Evolutionary conservation across 257 asterid genomes (phyloP), one percentile per base, ranked within the genome.

Genomic region (Penstemon barbatus): DNA sequence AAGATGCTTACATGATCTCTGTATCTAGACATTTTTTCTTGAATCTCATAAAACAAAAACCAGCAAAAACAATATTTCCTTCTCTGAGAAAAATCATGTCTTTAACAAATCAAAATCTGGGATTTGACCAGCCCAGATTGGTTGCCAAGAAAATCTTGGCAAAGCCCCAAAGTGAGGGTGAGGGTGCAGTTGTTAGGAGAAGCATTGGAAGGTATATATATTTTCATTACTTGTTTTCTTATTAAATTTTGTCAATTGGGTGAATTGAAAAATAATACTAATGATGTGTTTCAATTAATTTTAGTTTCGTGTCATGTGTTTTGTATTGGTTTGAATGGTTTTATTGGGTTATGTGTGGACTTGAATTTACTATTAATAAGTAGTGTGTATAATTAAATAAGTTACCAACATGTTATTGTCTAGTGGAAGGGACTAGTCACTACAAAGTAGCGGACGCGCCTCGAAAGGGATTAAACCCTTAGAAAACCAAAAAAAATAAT

Each of bases 121-220:
- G 78, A 68, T 86, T 87, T 71, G 66, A 79, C 53, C 82, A 66
- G 37, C 95, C 97, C 5, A 88, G 97, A 79, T 76, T 87, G 80
- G 91, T 88, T 5, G 83, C 71, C 44, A 88, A 81, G 80, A 84
- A 83, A 76, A 62, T 93, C 3, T 60, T 87, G 81, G 85, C 96
- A 71, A 84, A 76, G 74, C 63, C 86, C 19, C 97, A 93, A 78
- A 70, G 87, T 12, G 97, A 90, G 74, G 96, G 97, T 6, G 75
- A 71, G 42, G 97, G 99, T 48, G 97, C 96, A 6, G 78, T 83
- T 68, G 96, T 86, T 0, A 85, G 95, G 67, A 87, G 97, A 79
- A 89, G 92, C 81, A 93, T 93, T 80, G 99, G 99, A 48, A 81
- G 97, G 99, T 92, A 68, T n/a, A 18, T 37, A 7, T 59, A 41